Evolutionary conservation across 129 eudicot genomes (phyloP).

Genomic region (Flaveria bidentis): DNA sequence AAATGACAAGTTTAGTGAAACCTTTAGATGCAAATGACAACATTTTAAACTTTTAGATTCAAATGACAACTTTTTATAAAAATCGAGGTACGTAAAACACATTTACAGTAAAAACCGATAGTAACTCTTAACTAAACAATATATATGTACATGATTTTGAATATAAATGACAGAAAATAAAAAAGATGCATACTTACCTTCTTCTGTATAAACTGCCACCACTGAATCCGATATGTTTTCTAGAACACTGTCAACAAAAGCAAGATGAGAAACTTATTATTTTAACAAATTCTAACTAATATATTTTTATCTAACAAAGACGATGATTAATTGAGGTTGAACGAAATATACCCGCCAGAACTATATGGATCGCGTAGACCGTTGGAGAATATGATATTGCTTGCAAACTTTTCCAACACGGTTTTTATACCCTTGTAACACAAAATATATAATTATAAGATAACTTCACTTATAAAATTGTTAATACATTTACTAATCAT

Average conservation of each 20-base stretch:
- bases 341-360: conserved; percentile 39
- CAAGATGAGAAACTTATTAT: background rate
- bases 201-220: conserved; percentile 28
- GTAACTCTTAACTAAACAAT: no score
- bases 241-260: conserved; percentile 23
- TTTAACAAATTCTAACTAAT: background rate
- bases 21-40: no score
- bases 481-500: background rate
- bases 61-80: no score
- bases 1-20: no score
- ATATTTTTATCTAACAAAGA: background rate
- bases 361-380: conserved; percentile 51
- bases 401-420: conserved; percentile 46
- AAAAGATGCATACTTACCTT: background rate
- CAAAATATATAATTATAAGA: no score
- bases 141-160: no score
- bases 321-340: background rate
- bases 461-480: background rate
- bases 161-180: background rate
- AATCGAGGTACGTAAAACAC: no score
- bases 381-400: conserved; percentile 48
- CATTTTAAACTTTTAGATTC: no score
- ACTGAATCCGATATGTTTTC: conserved; percentile 36
- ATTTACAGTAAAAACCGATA: no score
- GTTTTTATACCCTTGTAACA: conserved; percentile 35